Evolutionary conservation across 768 basidiomycete species (phyloP), one percentile per base, ranked within the genome.

Genomic region (Holtermannia corniformis): DNA sequence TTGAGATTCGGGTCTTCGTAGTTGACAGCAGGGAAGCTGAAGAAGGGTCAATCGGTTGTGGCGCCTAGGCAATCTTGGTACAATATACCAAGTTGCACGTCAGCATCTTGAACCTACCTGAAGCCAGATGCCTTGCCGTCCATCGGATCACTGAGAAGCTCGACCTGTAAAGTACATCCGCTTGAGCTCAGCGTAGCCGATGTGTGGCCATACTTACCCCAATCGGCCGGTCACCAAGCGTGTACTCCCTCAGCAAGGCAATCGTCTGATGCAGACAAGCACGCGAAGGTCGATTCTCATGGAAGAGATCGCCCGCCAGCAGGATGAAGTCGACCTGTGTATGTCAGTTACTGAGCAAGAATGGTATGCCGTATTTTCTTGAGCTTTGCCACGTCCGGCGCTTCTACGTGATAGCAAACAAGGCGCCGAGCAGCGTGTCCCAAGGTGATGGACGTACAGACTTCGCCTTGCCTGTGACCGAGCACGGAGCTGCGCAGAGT

Each of bases 1-100:
- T 99, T 99, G 52, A 96, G 77, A 69, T 99, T 97, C 1, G 85
- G 82, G 63, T 99, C 93, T 72, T 99, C 91, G 65, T 96, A 96
- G 71, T 99, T 97, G 58, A 99, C 76, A 0, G 90, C 89, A 12
- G 95, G 95, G 67, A 96, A 99, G 14, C 91, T 96, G 61, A 4
- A 21, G 1, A 20, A 14, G 25, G 3, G 19, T n/a, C 37, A 23
- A 49, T 49, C 25, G 14, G n/a, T 13, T 20, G 3, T 20, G 13
- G n/a, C n/a, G n/a, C n/a, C n/a, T n/a, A n/a, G n/a, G n/a, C n/a
- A n/a, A n/a, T n/a, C n/a, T n/a, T n/a, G n/a, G n/a, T n/a, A n/a
- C n/a, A n/a, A n/a, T n/a, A n/a, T n/a, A n/a, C n/a, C n/a, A n/a
- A n/a, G n/a, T n/a, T n/a, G n/a, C n/a, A n/a, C n/a, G n/a, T n/a